Percentiles rank a stretch among this genome's conserved stretches.
Conservation (phyloP, 2,329 filamentous ascomycete species). For the Cladosporium sphaerospermum region DNA sequence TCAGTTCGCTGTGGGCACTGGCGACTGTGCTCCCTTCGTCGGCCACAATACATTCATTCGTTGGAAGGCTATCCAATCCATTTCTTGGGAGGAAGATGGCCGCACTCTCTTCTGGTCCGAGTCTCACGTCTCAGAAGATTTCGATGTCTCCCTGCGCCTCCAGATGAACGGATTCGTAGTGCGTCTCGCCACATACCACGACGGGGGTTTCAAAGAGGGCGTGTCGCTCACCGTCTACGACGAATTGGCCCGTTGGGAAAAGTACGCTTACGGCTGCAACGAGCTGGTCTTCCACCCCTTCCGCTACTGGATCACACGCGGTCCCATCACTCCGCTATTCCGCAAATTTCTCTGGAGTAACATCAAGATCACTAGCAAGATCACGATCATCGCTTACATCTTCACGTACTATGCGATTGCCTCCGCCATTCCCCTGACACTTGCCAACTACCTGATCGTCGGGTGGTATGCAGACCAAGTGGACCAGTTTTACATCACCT, state of each 20-base stretch:
- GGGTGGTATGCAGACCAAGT: constrained; percentile 65
- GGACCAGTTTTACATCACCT: constrained; percentile 62
- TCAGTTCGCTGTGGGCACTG: constrained; percentile 61
- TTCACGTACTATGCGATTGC: constrained; percentile 68
- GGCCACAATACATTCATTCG: constrained; percentile 71
- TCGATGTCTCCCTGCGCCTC: constrained; percentile 67
- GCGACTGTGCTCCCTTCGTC: constrained; percentile 69
- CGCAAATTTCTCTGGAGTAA: constrained; percentile 53
- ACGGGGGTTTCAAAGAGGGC: constrained; percentile 65
- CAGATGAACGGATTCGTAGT: constrained; percentile 63
- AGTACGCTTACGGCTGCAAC: constrained; percentile 66
- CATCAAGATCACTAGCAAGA: constrained; percentile 59
- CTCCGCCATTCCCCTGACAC: constrained; percentile 59
- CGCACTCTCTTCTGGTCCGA: constrained; percentile 70
- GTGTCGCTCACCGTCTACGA: constrained; percentile 69
- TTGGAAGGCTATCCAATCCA: constrained; percentile 59
- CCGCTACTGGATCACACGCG: constrained; percentile 53
- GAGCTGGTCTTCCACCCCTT: constrained; percentile 66
- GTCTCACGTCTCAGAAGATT: constrained; percentile 69
- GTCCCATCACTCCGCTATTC: constrained; percentile 62
- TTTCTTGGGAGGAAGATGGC: constrained; percentile 53
- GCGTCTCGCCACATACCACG: constrained; percentile 62
- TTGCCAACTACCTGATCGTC: constrained; percentile 64
- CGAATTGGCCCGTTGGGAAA: constrained; percentile 66
- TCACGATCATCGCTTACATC: constrained; percentile 66